Conservation (phyloP, 2,329 filamentous ascomycete species). For the Ascochyta clinopodiicola region DNA sequence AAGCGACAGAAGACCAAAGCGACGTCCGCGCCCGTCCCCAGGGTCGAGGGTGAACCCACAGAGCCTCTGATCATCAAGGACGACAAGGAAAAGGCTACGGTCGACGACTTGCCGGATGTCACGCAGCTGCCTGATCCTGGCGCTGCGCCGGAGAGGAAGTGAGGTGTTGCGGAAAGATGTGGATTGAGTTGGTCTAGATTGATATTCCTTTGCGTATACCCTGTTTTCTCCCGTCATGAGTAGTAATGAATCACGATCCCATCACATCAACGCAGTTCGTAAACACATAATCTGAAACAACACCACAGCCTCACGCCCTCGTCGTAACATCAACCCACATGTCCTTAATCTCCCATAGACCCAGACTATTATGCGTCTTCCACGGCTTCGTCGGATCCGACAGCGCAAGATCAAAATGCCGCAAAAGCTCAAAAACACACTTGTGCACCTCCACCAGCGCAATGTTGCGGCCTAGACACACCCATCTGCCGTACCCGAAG, state of each 20-base stretch:
- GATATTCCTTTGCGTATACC: slow-evolving; percentile 23
- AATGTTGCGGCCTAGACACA: slow-evolving; percentile 44
- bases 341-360: slow-evolving; percentile 39
- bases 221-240: background rate
- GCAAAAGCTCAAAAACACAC: slow-evolving; percentile 50
- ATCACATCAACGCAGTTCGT: background rate
- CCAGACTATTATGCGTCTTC: slow-evolving; percentile 36
- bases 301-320: slow-evolving; percentile 5
- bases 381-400: slow-evolving; percentile 40
- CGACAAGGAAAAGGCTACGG: slow-evolving; percentile 29
- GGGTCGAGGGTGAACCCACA: slow-evolving; percentile 16
- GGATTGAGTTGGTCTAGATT: slow-evolving; percentile 26
- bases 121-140: slow-evolving; percentile 46
- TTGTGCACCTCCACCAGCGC: slow-evolving; percentile 50
- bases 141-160: slow-evolving; percentile 20
- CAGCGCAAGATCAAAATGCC: slow-evolving; percentile 43
- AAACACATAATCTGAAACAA: background rate
- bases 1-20: slow-evolving; percentile 20
- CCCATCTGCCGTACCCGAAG: slow-evolving; percentile 47
- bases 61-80: slow-evolving; percentile 43
- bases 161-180: background rate
- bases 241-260: background rate
- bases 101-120: slow-evolving; percentile 46
- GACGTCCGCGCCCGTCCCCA: background rate
- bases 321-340: slow-evolving; percentile 43